Percentiles rank a stretch among this genome's conserved stretches.
These are phyloP conservation scores for Candida germanica DNA, from an alignment of 805 yeast genomes.

Conservation along the genomic window DNA sequence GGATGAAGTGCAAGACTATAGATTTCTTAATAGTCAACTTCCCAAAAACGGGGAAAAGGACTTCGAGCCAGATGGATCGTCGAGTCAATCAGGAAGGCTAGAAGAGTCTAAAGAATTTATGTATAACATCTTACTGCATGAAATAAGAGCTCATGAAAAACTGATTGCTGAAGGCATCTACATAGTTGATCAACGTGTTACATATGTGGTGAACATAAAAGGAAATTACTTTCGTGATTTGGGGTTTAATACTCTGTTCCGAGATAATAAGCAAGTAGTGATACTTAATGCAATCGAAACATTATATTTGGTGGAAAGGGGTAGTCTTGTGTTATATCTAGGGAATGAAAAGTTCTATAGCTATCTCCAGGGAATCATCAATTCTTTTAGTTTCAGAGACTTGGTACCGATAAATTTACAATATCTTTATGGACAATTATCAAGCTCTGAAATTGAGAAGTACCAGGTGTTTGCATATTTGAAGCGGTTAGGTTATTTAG, in stretches of 20 bases:
- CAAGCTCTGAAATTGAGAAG: conserved; percentile 18
- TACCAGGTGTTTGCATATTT: conserved; percentile 71
- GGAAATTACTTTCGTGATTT: conserved; percentile 74
- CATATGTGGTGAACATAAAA: conserved; percentile 46
- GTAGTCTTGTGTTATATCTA: conserved; percentile 40
- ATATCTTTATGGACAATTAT: conserved; percentile 50
- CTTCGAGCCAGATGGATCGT: conserved; percentile 77
- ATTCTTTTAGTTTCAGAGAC: conserved; percentile 19
- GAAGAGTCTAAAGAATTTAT: conserved; percentile 60
- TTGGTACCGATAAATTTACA: conserved; percentile 53
- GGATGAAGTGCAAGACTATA: conserved; percentile 39
- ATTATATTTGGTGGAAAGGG: conserved; percentile 78
- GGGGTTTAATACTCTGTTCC: conserved; percentile 49
- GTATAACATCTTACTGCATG: conserved; percentile 57
- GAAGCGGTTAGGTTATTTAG: conserved; percentile 76
- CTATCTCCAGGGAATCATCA: conserved; percentile 17
- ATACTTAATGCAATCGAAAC: conserved; percentile 66
- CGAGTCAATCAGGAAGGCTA: conserved; percentile 46
- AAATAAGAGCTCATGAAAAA: conserved; percentile 43
- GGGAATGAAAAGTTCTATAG: conserved; percentile 18
- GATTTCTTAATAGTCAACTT: conserved; percentile 20
- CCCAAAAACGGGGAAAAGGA: conserved; percentile 85
- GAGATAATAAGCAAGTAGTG: conserved; percentile 24
- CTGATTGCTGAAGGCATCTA: conserved; percentile 52
- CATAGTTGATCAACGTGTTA: conserved; percentile 23